phyloP scores from a whole-genome alignment of 2,329 filamentous ascomycete species.

The Arthrinium phaeospermum region DNA sequence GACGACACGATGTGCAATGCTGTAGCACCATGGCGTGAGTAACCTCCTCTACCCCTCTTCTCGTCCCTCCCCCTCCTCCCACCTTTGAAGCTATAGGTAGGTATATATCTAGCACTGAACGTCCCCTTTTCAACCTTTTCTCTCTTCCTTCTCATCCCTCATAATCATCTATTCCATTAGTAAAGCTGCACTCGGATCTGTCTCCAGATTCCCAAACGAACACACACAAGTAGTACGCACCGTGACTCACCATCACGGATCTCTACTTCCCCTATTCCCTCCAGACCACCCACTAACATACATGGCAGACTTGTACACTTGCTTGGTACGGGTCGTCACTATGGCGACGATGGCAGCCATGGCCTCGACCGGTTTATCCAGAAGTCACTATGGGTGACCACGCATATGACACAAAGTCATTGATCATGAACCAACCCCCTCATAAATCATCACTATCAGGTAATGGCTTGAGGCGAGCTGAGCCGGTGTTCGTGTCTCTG shows the following conservation, averaged over 20 bases:
- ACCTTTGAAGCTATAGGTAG: not conserved
- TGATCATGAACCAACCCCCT: slow-evolving; percentile 15
- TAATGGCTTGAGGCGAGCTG: slow-evolving; percentile 42
- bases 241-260: slow-evolving; percentile 17
- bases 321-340: slow-evolving; percentile 23
- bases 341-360: slow-evolving; percentile 21
- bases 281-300: slow-evolving; percentile 10
- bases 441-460: slow-evolving; percentile 35
- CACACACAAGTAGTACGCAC: slow-evolving; percentile 19
- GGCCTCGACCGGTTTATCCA: slow-evolving; percentile 25
- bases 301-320: slow-evolving; percentile 2
- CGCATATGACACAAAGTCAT: slow-evolving; percentile 18
- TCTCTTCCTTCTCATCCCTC: no score
- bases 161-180: not conserved
- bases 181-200: not conserved
- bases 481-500: slow-evolving; percentile 44
- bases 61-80: not conserved
- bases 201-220: not conserved
- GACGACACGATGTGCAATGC: slow-evolving; percentile 1
- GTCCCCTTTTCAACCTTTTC: not conserved
- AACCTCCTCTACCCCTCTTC: not conserved
- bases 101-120: not conserved
- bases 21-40: slow-evolving; percentile 6
- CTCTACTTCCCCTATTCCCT: not conserved
- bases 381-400: slow-evolving; percentile 13